Evolutionary conservation across 805 yeast species (phyloP), one percentile per base, ranked within the genome.

Genomic region (Saccharomycopsis vini): DNA sequence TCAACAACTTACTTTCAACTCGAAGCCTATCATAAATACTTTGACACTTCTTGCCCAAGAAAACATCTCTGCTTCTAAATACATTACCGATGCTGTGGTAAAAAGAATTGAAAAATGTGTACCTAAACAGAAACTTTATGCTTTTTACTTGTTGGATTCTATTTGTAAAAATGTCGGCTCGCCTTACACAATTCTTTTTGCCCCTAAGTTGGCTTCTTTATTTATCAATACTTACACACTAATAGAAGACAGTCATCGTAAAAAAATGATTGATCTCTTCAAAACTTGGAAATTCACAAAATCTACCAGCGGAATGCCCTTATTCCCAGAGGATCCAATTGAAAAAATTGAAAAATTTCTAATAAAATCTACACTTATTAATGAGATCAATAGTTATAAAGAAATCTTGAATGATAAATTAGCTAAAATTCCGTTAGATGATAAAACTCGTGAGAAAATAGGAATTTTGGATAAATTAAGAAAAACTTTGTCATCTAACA

Each of bases 81-180:
- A 80, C 39, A 84, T 92, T 35, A 75, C 84, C 15, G 74, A 75
- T 43, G 85, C 88, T 13, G 75, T 92, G 43, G 86, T 81, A 52
- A 70, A 69, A 42, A 74, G 95, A 60, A 79, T 90, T 39, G 71
- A 73, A 51, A 80, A 75, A 59, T 79, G 92, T 55, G 73, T 84
- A 2, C 97, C 97, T 1, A 72, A 75, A 10, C 89, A 85, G 52
- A 92, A 92, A 62, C 69, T 92, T 39, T 92, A 75, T 54, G 78
- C 92, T 3, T 69, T 92, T 48, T 92, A 90, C 58, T 69, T 90
- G 37, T 63, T 92, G 44, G 97, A 92, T 61, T 88, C 97, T 15
- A 83, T 92, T 39, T 83, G 90, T 63, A 92, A 92, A 61, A 85
- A 81, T 55, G 80, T 86, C 26, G 96, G 97, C 6, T 73, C 79